Base-by-base conservation (phyloP, 2,329 filamentous ascomycete species). In the Graphium sp. region DNA sequence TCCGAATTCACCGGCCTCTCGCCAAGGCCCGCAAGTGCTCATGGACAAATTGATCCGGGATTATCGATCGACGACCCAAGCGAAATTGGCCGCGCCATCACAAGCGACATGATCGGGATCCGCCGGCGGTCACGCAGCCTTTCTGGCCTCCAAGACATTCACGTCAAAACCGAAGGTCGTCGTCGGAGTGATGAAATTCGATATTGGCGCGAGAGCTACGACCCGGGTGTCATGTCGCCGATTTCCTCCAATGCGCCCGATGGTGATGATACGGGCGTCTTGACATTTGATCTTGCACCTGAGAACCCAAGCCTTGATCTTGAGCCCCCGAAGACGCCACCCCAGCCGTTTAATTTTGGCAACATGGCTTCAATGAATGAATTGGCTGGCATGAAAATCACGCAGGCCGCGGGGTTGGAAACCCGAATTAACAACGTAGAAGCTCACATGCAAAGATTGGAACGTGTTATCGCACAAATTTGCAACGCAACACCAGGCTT, bases 41-140 rank as follows among this genome's bases (percentile, higher is more conserved):
- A 72, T 24, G 41, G 43, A 14, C 46, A 42, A 4, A 46, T 52
- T 10, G 53, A 61, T 2, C n/a, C n/a, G n/a, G n/a, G n/a, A n/a
- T n/a, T n/a, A n/a, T n/a, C n/a, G n/a, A n/a, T n/a, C n/a, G n/a
- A n/a, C n/a, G 56, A 65, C 32, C 55, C 61, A 1, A 48, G 55
- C n/a, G 58, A 65, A 32, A 74, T 74, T 33, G 71, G 69, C n/a
- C 60, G 63, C 12, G 70, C 70, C 26, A 63, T 75, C 26, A 71
- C 68, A 3, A 67, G 62, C 35, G 66, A 71, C 32, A 54, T 48
- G 15, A 50, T 50, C 19, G 55, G 49, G 4, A 43, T 56, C 17
- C 60, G 64, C 25, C 58, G 71, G 24, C 60, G 69, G 25, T 75
- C 69, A 2, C 56, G 68, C 27, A 74, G 69, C 36, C 44, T 75